Conservation (phyloP, 2,329 filamentous ascomycete species). For the Myotisia sp. region DNA sequence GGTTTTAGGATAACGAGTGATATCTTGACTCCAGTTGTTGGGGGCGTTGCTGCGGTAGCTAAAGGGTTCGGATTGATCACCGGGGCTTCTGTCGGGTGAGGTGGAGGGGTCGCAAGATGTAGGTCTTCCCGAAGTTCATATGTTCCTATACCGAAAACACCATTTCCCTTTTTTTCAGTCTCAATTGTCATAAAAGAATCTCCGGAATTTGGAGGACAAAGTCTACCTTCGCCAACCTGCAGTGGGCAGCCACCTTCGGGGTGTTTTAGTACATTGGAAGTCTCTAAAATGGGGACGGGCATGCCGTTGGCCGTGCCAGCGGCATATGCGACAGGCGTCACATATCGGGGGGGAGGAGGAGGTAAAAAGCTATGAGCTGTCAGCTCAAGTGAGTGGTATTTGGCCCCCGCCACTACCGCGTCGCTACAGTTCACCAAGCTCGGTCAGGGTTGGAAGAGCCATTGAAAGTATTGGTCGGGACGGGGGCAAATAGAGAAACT, state of each 20-base stretch:
- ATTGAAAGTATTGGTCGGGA: no score
- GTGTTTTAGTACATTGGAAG: slow-evolving; percentile 73
- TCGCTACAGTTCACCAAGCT: slow-evolving; percentile 1
- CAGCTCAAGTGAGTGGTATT: slow-evolving; percentile 2
- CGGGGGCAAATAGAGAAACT: background rate
- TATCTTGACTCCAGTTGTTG: slow-evolving; percentile 68
- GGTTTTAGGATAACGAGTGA: slow-evolving; percentile 60
- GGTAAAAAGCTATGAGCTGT: slow-evolving; percentile 55
- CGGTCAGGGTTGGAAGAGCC: no score
- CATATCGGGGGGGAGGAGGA: slow-evolving; percentile 75
- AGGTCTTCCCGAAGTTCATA: slow-evolving; percentile 86
- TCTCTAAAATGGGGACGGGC: slow-evolving; percentile 69
- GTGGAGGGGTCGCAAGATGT: slow-evolving; percentile 81
- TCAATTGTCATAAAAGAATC: background rate
- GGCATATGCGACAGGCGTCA: slow-evolving; percentile 57
- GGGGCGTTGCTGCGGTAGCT: slow-evolving; percentile 69
- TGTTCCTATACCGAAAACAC: slow-evolving; percentile 52
- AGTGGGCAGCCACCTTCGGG: slow-evolving; percentile 79
- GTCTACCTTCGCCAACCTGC: slow-evolving; percentile 75
- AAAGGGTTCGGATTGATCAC: slow-evolving; percentile 80
- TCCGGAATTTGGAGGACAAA: background rate
- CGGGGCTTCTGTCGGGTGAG: slow-evolving; percentile 86
- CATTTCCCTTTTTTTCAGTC: no score
- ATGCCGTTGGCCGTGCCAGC: slow-evolving; percentile 54
- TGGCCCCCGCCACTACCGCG: background rate